Evolutionary conservation across 768 basidiomycete species (phyloP).

Genomic region (Rhizopogon vesiculosus): DNA sequence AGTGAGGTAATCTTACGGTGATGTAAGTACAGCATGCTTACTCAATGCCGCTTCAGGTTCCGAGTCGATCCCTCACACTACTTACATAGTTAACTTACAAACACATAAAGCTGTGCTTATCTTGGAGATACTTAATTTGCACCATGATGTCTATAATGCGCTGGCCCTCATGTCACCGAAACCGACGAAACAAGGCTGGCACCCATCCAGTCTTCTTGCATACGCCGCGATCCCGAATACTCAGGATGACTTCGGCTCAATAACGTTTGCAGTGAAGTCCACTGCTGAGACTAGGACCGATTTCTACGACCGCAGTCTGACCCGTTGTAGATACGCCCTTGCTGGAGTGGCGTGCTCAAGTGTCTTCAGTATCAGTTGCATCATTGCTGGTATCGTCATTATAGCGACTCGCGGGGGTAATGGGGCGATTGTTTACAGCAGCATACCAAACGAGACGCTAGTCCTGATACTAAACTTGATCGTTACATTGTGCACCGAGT

Average conservation of each 20-base stretch:
- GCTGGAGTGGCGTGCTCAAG: slow-evolving; percentile 20
- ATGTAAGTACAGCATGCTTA: no score
- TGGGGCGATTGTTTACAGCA: slow-evolving; percentile 6
- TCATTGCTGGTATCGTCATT: slow-evolving; percentile 13
- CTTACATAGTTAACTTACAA: no score
- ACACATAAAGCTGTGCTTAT: no score
- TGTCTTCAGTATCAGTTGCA: slow-evolving; percentile 19
- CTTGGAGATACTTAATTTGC: background rate
- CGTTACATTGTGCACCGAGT: slow-evolving; percentile 24
- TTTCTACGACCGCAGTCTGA: slow-evolving; percentile 23
- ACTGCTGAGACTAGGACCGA: slow-evolving; percentile 14
- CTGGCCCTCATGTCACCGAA: background rate
- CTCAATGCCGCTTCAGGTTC: no score
- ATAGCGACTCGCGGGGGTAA: background rate
- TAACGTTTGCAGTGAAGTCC: background rate
- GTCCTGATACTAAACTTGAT: slow-evolving; percentile 20
- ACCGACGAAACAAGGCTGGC: background rate
- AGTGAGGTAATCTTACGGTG: no score
- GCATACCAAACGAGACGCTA: slow-evolving; percentile 10
- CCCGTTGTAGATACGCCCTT: slow-evolving; percentile 18
- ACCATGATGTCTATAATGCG: background rate
- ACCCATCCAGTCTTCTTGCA: background rate
- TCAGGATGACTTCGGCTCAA: background rate
- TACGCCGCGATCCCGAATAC: background rate
- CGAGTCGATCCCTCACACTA: no score